Evolutionary conservation across 1,139 yeast genomes (phyloP), one percentile per base, ranked within the genome.

Genomic region (Taphrina sp.): DNA sequence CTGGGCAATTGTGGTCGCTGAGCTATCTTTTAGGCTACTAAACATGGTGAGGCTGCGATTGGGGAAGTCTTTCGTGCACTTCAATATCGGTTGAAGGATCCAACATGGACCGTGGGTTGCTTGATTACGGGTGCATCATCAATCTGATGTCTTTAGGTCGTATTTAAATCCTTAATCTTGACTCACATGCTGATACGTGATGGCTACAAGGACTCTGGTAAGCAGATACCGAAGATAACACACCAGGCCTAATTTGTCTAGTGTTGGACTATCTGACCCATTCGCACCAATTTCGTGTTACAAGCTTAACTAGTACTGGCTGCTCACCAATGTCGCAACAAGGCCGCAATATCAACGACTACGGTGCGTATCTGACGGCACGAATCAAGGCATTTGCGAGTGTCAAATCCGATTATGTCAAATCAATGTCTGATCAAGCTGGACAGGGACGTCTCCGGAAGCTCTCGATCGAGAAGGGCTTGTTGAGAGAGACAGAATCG

Each of bases 121-220:
- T n/a, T n/a, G n/a, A n/a, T n/a, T n/a, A n/a, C n/a, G n/a, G n/a
- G n/a, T n/a, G n/a, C n/a, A n/a, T n/a, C n/a, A n/a, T n/a, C 17
- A 17, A 20, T 43, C 8, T 19, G 23, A n/a, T n/a, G 12, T 19
- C 23, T 20, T 34, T 36, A 64, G 63, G 82, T 86, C 56, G 94
- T 86, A 20, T 92, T 81, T 76, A 92, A 92, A 71, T 74, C 95
- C 14, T 74, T 90, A 63, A 77, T 92, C 60, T 95, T 90, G 33
- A 70, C 87, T 42, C 98, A 92, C 71, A 81, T 89, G 57, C 84
- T 92, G 95, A 82, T 89, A 41, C 78, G 96, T 59, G 96, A 92
- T 67, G 96, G 95, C n/a, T 86, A 83, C 59, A 75, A 74, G 45
- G 83, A 85, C 12, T 22, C 46, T 7, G 43, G 54, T 49, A 29